Evolutionary conservation across 78 protist genomes (phyloP).

Genomic region (Pigoraptor vietnamica): DNA sequence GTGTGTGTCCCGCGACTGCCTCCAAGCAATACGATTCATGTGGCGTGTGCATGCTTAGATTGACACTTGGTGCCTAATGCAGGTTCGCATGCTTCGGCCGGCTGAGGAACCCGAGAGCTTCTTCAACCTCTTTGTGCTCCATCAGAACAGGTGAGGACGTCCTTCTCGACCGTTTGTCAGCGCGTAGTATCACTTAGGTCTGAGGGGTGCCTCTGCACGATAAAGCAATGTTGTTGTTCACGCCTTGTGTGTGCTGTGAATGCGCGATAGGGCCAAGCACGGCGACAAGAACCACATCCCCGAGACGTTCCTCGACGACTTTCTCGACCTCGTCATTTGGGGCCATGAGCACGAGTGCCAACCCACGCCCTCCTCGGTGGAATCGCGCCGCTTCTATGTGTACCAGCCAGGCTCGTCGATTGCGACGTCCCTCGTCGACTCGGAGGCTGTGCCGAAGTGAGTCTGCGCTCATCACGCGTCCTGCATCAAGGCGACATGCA

Average conservation of each 20-base stretch:
- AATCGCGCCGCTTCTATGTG: conserved; percentile 39
- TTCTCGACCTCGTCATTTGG: conserved; percentile 92
- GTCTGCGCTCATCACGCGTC: not conserved
- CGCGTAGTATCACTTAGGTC: not conserved
- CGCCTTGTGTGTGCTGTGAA: too few relatives aligned
- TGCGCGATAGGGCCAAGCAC: conserved; percentile 55
- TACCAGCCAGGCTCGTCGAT: conserved; percentile 92
- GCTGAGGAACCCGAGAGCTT: conserved; percentile 62
- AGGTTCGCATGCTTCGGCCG: conserved; percentile 65
- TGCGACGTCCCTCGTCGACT: conserved; percentile 77
- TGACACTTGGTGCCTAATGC: too few relatives aligned
- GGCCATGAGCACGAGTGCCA: conserved; percentile 94
- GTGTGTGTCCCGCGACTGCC: not conserved
- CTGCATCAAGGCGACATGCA: too few relatives aligned
- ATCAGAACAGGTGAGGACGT: conserved; percentile 78
- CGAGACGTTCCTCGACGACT: conserved; percentile 68
- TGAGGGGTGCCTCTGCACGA: too few relatives aligned
- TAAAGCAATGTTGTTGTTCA: too few relatives aligned
- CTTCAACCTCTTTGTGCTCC: conserved; percentile 90
- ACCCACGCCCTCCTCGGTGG: too few relatives aligned
- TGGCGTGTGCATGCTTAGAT: too few relatives aligned
- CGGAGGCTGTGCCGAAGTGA: conserved; percentile 77
- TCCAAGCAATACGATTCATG: too few relatives aligned
- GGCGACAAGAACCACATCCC: conserved; percentile 62
- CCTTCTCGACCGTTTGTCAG: not conserved